These are phyloP conservation scores for Diaporthe citriasiana DNA, from an alignment of 2,329 filamentous ascomycete species.

Conservation along the genomic window DNA sequence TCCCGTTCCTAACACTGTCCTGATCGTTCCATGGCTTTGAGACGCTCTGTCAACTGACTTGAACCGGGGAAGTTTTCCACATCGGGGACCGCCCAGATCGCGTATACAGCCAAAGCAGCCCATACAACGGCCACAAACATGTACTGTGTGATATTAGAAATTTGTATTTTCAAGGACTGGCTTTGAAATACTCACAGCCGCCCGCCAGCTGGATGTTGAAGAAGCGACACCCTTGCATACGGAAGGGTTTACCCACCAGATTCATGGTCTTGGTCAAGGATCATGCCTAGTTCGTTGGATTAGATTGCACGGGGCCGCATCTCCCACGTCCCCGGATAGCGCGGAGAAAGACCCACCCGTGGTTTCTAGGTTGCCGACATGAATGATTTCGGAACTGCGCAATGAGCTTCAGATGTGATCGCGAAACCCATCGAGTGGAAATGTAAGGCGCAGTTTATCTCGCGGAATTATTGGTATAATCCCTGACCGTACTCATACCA, in stretches of 20 bases:
- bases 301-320: not conserved
- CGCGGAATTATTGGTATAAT: not conserved
- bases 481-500: not conserved
- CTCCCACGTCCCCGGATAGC: not conserved
- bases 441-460: not conserved
- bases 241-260: not conserved
- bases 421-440: not conserved
- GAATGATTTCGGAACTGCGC: too few species aligned
- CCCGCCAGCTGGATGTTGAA: slow-evolving; percentile 9
- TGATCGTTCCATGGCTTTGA: slow-evolving; percentile 3
- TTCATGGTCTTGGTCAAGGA: not conserved
- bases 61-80: slow-evolving; percentile 2
- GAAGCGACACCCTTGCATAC: slow-evolving; percentile 1
- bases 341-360: not conserved
- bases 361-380: too few species aligned
- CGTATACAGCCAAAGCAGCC: not conserved
- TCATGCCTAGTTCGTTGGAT: not conserved
- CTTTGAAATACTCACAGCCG: not conserved
- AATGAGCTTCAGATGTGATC: not conserved
- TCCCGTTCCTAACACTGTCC: not conserved
- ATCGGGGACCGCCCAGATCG: slow-evolving; percentile 15
- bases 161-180: too few species aligned
- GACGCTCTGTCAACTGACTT: too few species aligned
- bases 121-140: slow-evolving; percentile 7
- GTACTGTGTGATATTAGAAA: not conserved